Evolutionary conservation across 2,329 filamentous ascomycete species (phyloP).

Genomic region (Aspergillus unguis): DNA sequence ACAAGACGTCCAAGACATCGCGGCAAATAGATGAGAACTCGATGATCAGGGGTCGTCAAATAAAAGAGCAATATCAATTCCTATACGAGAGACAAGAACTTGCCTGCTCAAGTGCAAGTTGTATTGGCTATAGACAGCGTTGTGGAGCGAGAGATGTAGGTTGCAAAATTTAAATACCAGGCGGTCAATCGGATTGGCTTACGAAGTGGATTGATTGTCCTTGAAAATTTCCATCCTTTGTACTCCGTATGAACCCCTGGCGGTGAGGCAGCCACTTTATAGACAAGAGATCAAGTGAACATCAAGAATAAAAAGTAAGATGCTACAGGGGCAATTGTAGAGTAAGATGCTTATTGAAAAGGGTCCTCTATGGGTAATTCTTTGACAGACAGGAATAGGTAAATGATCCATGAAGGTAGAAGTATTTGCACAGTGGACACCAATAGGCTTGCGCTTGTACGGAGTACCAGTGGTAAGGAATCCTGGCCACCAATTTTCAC

Average conservation of each 20-base stretch:
- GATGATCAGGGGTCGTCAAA: constrained; percentile 2
- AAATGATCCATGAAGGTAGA: not conserved
- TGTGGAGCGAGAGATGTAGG: not conserved
- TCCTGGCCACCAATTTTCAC: constrained; percentile 8
- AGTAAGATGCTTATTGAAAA: too few relatives aligned
- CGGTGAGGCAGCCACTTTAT: not conserved
- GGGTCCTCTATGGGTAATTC: too few relatives aligned
- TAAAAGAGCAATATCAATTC: not conserved
- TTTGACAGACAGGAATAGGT: not conserved
- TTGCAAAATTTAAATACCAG: not conserved
- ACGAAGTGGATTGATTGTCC: not conserved
- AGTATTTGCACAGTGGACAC: not conserved
- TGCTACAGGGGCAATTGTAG: not conserved
- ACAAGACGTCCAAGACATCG: not conserved
- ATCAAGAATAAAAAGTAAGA: not conserved
- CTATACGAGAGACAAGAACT: not conserved
- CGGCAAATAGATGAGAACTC: not conserved
- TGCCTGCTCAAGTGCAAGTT: too few relatives aligned
- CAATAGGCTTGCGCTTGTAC: not conserved
- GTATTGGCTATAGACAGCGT: too few relatives aligned
- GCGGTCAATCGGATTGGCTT: not conserved
- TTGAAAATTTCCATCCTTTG: not conserved
- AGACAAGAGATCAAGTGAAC: not conserved
- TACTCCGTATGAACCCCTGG: not conserved
- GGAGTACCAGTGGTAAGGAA: constrained; percentile 10